Conservation (phyloP, 2,329 filamentous ascomycete genomes). For the Septoria petroselini region DNA sequence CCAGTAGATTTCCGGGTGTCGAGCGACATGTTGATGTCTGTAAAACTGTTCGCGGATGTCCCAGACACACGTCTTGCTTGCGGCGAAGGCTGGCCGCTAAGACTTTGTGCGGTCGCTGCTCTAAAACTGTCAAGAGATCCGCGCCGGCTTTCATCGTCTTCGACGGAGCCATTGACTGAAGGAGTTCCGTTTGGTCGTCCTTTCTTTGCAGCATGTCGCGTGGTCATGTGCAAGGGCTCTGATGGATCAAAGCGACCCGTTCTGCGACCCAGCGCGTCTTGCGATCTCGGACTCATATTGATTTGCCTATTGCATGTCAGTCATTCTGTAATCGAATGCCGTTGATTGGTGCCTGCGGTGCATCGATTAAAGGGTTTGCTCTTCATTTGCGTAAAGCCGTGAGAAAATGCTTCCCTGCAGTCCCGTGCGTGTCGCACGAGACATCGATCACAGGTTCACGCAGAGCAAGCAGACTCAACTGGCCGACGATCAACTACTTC, state of each 20-base stretch:
- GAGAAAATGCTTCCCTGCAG: conserved; percentile 1
- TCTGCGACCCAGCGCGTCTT: conserved; percentile 8
- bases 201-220: conserved; percentile 35
- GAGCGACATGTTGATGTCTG: conserved; percentile 19
- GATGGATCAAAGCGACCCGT: conserved; percentile 45
- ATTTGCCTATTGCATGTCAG: conserved; percentile 10
- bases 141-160: conserved; percentile 27
- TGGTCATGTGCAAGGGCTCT: conserved; percentile 51
- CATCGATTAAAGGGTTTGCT: background rate
- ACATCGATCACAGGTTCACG: background rate
- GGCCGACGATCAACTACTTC: too few relatives aligned
- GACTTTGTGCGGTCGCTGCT: conserved; percentile 28
- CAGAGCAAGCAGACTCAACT: background rate
- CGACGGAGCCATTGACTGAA: conserved; percentile 31
- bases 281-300: conserved; percentile 14
- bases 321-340: background rate
- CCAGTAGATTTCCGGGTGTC: conserved; percentile 13
- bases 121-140: conserved; percentile 29
- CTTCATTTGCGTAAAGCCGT: background rate
- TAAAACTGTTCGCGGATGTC: conserved; percentile 18
- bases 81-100: conserved; percentile 27
- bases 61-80: conserved; percentile 24
- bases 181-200: conserved; percentile 21
- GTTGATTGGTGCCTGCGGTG: background rate
- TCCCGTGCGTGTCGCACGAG: background rate